These are phyloP conservation scores for Jacaranda mimosifolia DNA, from an alignment of 257 asterid genomes.

Conservation along the genomic window DNA sequence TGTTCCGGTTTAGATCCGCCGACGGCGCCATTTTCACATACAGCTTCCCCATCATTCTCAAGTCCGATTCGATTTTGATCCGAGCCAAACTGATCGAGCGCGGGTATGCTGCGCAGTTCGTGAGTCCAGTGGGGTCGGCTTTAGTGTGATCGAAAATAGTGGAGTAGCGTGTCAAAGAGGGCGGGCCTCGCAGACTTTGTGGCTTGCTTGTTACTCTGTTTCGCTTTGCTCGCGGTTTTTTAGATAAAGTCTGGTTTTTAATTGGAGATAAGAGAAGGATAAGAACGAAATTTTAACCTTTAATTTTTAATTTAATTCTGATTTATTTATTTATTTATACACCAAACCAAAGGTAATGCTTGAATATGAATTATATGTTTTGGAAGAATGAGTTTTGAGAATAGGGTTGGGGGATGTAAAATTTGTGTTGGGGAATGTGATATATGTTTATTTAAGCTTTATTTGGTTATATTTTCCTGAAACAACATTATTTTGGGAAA, in stretches of 20 bases:
- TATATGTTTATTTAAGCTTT: too few relatives aligned
- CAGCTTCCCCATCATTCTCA: slow-evolving; percentile 64
- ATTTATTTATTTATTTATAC: too few relatives aligned
- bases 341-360: too few relatives aligned
- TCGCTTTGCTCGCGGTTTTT: background rate
- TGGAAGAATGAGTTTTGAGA: too few relatives aligned
- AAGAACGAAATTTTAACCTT: background rate
- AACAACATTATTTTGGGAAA: too few relatives aligned
- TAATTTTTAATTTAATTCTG: too few relatives aligned
- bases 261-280: background rate
- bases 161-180: slow-evolving; percentile 19
- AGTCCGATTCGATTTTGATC: slow-evolving; percentile 22
- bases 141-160: slow-evolving; percentile 30
- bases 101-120: background rate
- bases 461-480: too few relatives aligned
- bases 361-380: too few relatives aligned
- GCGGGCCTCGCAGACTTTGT: slow-evolving; percentile 29
- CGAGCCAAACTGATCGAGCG: slow-evolving; percentile 21
- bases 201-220: slow-evolving; percentile 29
- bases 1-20: slow-evolving; percentile 90
- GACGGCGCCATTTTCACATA: slow-evolving; percentile 87
- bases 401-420: too few relatives aligned
- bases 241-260: slow-evolving; percentile 14
- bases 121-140: slow-evolving; percentile 15
- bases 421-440: too few relatives aligned